A percentile compares a stretch with the other conserved stretches of the same genome.
Evolutionary conservation across 2,329 filamentous ascomycete species (phyloP).

Genomic region (Nigrograna mackinnonii): DNA sequence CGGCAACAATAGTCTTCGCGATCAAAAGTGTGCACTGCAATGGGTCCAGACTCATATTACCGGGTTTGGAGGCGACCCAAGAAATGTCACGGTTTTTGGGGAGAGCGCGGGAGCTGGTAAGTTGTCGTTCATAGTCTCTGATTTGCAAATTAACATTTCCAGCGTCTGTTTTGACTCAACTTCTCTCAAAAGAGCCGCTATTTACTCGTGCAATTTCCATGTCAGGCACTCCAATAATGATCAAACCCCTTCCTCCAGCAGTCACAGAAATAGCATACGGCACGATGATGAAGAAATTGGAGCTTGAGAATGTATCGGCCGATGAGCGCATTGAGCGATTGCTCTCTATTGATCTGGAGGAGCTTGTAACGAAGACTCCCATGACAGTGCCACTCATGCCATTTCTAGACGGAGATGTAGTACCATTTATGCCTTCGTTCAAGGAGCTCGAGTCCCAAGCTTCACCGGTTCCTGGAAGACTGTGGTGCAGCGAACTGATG

Average conservation of each 20-base stretch:
- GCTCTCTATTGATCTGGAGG: conserved; percentile 36
- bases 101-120: conserved; percentile 51
- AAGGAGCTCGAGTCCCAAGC: conserved; percentile 2
- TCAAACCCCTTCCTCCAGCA: conserved; percentile 38
- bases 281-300: conserved; percentile 41
- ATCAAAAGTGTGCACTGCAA: conserved; percentile 37
- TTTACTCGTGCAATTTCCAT: conserved; percentile 26
- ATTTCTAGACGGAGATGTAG: conserved; percentile 47
- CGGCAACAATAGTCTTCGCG: conserved; percentile 31
- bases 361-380: conserved; percentile 44
- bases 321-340: conserved; percentile 45
- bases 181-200: conserved; percentile 17
- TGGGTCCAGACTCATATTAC: conserved; percentile 40
- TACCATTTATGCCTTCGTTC: conserved; percentile 24
- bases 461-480: conserved; percentile 30
- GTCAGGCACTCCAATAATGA: conserved; percentile 39
- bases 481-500: conserved; percentile 49
- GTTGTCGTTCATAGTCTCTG: conserved; percentile 4
- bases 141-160: not conserved
- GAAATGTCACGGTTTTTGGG: conserved; percentile 42
- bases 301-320: conserved; percentile 33
- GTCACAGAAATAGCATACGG: conserved; percentile 46
- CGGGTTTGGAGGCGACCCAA: conserved; percentile 39
- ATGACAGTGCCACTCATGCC: conserved; percentile 37
- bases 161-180: conserved; percentile 22